Conservation (phyloP, 2,329 filamentous ascomycete species). For the Thelonectria blattea region DNA sequence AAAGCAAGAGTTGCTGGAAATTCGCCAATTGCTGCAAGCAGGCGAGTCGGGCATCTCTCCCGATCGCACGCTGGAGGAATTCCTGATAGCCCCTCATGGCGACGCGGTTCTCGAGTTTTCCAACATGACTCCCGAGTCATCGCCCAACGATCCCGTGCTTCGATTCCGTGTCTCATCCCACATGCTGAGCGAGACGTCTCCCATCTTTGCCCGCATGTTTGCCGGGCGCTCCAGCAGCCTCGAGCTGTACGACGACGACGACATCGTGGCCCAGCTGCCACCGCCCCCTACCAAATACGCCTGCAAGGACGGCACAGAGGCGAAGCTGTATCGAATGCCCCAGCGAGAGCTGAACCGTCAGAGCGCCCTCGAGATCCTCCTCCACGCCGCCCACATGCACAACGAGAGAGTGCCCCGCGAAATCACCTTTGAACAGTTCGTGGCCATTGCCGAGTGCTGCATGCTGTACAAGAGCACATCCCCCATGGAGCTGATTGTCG, state of each 20-base stretch:
- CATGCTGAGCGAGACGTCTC: constrained; percentile 57
- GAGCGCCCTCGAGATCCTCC: constrained; percentile 51
- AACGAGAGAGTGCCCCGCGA: constrained; percentile 53
- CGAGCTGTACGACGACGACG: constrained; percentile 45
- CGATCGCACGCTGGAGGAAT: constrained; percentile 49
- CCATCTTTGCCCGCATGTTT: constrained; percentile 59
- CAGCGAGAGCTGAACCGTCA: constrained; percentile 54
- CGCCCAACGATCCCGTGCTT: constrained; percentile 46
- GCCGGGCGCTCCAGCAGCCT: constrained; percentile 39
- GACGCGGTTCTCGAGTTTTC: constrained; percentile 60
- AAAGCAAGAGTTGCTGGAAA: constrained; percentile 48
- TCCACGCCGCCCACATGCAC: constrained; percentile 60
- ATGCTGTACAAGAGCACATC: constrained; percentile 58
- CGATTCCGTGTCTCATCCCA: constrained; percentile 60
- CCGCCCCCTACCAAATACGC: constrained; percentile 44
- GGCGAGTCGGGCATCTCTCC: constrained; percentile 50
- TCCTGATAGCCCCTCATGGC: constrained; percentile 51
- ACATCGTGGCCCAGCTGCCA: constrained; percentile 45
- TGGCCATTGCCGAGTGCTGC: constrained; percentile 58
- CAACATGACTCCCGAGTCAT: constrained; percentile 46
- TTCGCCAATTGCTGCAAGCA: constrained; percentile 49
- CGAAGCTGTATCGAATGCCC: constrained; percentile 59
- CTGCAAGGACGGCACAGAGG: constrained; percentile 52
- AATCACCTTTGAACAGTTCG: constrained; percentile 55
- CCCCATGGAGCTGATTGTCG: constrained; percentile 56